Conservation (phyloP, 225 moss, liverwort and hornwort species). For the Ulota crispa region DNA sequence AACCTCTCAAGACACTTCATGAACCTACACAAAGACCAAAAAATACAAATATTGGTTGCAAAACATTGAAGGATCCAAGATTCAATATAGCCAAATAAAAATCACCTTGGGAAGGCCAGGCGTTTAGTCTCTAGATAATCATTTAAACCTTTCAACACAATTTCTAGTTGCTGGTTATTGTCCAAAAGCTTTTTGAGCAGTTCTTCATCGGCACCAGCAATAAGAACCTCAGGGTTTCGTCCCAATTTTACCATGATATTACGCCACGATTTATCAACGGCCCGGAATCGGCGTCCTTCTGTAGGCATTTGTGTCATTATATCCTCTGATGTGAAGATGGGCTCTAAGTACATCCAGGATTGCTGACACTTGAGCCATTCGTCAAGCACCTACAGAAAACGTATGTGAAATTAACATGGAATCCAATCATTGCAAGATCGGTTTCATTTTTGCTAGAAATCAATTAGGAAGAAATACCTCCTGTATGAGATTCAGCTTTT, state of each 20-base stretch:
- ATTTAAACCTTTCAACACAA: slow-evolving; percentile 69
- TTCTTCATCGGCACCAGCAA: slow-evolving; percentile 66
- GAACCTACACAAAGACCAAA: background rate
- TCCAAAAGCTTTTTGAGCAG: slow-evolving; percentile 53
- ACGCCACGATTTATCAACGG: slow-evolving; percentile 63
- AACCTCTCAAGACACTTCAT: background rate
- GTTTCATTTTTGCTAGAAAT: background rate
- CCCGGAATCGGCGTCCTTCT: slow-evolving; percentile 64
- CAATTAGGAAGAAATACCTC: slow-evolving; percentile 40
- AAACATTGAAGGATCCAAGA: slow-evolving; percentile 6
- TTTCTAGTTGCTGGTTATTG: slow-evolving; percentile 64
- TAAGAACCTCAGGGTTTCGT: slow-evolving; percentile 68
- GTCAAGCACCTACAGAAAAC: slow-evolving; percentile 53
- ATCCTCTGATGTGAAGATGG: slow-evolving; percentile 75
- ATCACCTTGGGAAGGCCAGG: slow-evolving; percentile 65
- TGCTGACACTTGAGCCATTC: slow-evolving; percentile 80
- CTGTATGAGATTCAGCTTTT: slow-evolving; percentile 66
- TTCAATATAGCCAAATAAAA: background rate
- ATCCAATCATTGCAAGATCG: background rate
- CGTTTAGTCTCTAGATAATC: slow-evolving; percentile 76
- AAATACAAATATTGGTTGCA: background rate
- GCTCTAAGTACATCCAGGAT: slow-evolving; percentile 77
- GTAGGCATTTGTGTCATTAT: slow-evolving; percentile 81
- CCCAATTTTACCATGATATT: slow-evolving; percentile 62
- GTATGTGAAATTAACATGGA: background rate